Evolutionary conservation across 176 grass and related monocot species (phyloP).

Genomic region (Triticum timopheevii): DNA sequence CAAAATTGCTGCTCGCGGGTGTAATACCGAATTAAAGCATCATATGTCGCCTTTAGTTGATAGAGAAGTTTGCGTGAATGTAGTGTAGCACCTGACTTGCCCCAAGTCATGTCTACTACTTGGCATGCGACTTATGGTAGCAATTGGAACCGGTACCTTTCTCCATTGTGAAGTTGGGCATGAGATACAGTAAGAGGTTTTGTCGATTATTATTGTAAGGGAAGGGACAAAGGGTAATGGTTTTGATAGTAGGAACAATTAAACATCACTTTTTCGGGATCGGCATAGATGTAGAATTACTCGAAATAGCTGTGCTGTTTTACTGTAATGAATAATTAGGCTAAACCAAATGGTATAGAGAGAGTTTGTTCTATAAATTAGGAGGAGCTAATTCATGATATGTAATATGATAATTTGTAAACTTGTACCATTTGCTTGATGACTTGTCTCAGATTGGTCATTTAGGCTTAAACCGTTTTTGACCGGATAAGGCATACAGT

Average conservation of each 20-base stretch:
- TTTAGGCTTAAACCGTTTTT: background rate
- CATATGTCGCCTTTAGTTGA: background rate
- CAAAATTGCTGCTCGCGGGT: background rate
- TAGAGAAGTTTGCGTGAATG: background rate
- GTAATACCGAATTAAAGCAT: background rate
- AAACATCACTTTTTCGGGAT: background rate
- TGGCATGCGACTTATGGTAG: background rate
- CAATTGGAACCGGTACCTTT: background rate
- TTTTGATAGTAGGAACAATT: background rate
- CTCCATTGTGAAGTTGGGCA: background rate
- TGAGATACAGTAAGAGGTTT: background rate
- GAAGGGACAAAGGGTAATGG: background rate
- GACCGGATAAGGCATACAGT: background rate
- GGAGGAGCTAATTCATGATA: background rate
- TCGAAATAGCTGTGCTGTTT: background rate
- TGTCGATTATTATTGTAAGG: background rate
- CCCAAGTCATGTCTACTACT: background rate
- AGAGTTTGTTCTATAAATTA: background rate
- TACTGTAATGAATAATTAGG: background rate
- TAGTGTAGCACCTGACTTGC: background rate
- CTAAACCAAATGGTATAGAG: background rate
- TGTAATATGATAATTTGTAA: background rate
- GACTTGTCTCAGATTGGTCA: background rate
- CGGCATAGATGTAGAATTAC: background rate
- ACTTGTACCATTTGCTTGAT: background rate